phyloP scores from a whole-genome alignment of 306 rosid species.

The Phaseolus lunatus region DNA sequence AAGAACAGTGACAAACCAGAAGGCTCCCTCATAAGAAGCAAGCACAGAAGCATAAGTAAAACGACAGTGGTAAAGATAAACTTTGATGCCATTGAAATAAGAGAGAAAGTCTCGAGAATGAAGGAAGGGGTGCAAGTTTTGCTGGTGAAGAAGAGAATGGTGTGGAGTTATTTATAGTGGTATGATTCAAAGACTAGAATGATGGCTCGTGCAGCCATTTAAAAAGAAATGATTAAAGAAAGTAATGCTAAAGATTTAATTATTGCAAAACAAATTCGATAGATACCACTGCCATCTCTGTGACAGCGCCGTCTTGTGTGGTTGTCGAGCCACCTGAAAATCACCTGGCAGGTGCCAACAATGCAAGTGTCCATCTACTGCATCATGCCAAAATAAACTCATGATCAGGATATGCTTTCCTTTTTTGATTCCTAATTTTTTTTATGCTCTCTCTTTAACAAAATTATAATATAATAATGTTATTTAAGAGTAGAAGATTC shows the following conservation, averaged over 20 bases:
- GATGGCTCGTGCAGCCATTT: constrained; percentile 71
- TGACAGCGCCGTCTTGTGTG: constrained; percentile 67
- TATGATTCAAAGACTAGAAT: constrained; percentile 43
- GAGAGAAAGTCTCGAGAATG: neutral
- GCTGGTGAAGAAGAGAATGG: neutral
- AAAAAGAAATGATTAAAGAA: constrained; percentile 53
- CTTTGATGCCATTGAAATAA: constrained; percentile 60
- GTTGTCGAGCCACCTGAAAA: constrained; percentile 51
- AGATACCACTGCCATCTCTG: neutral
- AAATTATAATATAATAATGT: neutral
- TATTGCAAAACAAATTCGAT: constrained; percentile 25
- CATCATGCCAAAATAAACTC: constrained; percentile 8
- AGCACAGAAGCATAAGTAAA: constrained; percentile 52
- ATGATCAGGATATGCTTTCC: constrained; percentile 24
- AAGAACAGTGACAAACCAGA: constrained; percentile 48
- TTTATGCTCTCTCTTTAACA: neutral
- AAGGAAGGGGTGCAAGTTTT: neutral
- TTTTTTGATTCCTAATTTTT: neutral
- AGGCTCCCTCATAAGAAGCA: constrained; percentile 47
- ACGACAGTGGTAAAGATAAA: constrained; percentile 29
- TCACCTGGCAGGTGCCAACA: constrained; percentile 44
- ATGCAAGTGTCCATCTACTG: neutral
- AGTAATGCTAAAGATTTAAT: constrained; percentile 19
- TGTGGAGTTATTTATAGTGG: constrained; percentile 57
- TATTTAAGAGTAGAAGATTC: neutral